A percentile compares a stretch with the other conserved stretches of the same genome.
Conservation (phyloP, 2,329 filamentous ascomycete species). For the Podosphaera fusca region DNA sequence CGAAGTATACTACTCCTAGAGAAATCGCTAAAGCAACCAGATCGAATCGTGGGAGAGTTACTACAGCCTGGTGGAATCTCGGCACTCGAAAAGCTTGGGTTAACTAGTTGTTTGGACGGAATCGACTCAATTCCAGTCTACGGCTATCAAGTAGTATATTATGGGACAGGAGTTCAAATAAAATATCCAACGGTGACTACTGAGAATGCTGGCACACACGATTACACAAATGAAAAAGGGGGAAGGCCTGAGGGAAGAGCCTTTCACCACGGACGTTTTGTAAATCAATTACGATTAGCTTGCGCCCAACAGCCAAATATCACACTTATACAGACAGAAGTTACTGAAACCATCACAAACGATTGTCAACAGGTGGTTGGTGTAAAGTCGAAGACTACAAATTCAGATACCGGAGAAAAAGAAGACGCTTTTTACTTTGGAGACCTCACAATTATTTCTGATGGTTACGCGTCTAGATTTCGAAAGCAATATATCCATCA, state of each 20-base stretch:
- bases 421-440: conserved; percentile 64
- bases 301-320: conserved; percentile 61
- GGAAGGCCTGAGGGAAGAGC: conserved; percentile 43
- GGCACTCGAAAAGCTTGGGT: conserved; percentile 57
- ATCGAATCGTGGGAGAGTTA: conserved; percentile 88
- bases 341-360: conserved; percentile 49
- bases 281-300: conserved; percentile 54
- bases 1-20: conserved; percentile 80
- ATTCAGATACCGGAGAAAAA: conserved; percentile 31
- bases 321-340: conserved; percentile 76
- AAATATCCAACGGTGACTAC: conserved; percentile 41
- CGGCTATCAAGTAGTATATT: conserved; percentile 75
- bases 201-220: conserved; percentile 4
- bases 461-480: conserved; percentile 85
- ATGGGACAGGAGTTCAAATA: conserved; percentile 49
- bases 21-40: conserved; percentile 70
- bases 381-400: conserved; percentile 48
- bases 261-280: conserved; percentile 92
- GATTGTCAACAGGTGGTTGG: conserved; percentile 54
- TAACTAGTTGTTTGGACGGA: conserved; percentile 60
- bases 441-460: conserved; percentile 65
- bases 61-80: conserved; percentile 78
- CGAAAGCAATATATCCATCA: conserved; percentile 52
- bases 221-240: conserved; percentile 16
- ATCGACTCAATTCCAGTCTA: conserved; percentile 69